phyloP scores from a whole-genome alignment of 1,284 basidiomycete genomes.

The Peniophora sp. region DNA sequence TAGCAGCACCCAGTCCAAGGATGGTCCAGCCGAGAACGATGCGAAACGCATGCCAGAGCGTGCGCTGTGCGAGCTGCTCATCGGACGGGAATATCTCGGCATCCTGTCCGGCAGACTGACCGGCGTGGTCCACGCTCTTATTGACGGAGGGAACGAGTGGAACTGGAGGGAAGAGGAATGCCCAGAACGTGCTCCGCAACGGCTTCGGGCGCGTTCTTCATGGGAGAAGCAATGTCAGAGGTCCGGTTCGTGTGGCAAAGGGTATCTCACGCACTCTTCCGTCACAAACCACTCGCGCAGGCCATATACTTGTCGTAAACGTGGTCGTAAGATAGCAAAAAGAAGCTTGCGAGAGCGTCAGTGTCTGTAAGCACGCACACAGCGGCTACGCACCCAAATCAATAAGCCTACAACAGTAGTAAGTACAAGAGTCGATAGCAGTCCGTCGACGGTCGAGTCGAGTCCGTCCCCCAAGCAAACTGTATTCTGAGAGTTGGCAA shows the following conservation, averaged over 20 bases:
- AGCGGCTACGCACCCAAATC: slow-evolving; percentile 49
- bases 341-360: slow-evolving; percentile 35
- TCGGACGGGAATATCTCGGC: slow-evolving; percentile 61
- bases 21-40: slow-evolving; percentile 60
- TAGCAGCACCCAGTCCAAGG: slow-evolving; percentile 53
- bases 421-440: slow-evolving; percentile 50
- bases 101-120: slow-evolving; percentile 38
- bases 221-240: slow-evolving; percentile 6
- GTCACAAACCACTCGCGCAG: slow-evolving; percentile 69
- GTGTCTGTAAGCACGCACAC: slow-evolving; percentile 2
- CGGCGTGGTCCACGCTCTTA: slow-evolving; percentile 44
- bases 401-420: slow-evolving; percentile 49
- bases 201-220: slow-evolving; percentile 56
- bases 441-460: slow-evolving; percentile 56
- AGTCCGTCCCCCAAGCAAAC: slow-evolving; percentile 59
- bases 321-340: slow-evolving; percentile 60
- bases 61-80: slow-evolving; percentile 60
- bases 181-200: slow-evolving; percentile 47
- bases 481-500: slow-evolving; percentile 23
- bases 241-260: not conserved
- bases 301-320: slow-evolving; percentile 61
- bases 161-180: slow-evolving; percentile 63
- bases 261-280: slow-evolving; percentile 43
- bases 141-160: slow-evolving; percentile 57
- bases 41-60: slow-evolving; percentile 55